Conservation (phyloP, 2,329 filamentous ascomycete genomes). For the Fusarium equiseti region DNA sequence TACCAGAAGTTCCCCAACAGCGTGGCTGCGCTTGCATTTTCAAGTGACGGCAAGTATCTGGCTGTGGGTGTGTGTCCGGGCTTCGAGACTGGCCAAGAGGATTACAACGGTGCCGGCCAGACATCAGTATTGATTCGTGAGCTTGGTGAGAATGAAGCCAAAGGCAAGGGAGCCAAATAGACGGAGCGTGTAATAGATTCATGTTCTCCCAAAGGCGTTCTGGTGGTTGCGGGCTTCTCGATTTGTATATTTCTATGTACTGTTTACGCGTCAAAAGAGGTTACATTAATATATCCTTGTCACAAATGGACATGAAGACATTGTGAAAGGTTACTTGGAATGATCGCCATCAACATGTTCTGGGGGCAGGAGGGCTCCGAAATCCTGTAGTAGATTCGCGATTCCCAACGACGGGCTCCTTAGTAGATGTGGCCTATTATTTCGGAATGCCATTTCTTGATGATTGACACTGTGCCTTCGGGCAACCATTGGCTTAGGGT, state of each 20-base stretch:
- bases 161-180: slow-evolving; percentile 82
- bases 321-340: not conserved
- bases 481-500: slow-evolving; percentile 28
- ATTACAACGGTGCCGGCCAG: slow-evolving; percentile 77
- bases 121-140: slow-evolving; percentile 86
- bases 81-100: slow-evolving; percentile 88
- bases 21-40: slow-evolving; percentile 83
- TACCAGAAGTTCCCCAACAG: slow-evolving; percentile 87
- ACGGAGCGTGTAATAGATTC: slow-evolving; percentile 16
- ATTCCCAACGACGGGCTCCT: slow-evolving; percentile 28
- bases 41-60: slow-evolving; percentile 79
- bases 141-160: slow-evolving; percentile 87
- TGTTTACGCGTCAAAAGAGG: slow-evolving; percentile 38
- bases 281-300: slow-evolving; percentile 52
- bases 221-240: slow-evolving; percentile 44
- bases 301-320: slow-evolving; percentile 31
- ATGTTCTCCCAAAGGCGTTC: slow-evolving; percentile 50
- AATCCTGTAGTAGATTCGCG: not conserved
- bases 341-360: not conserved
- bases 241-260: slow-evolving; percentile 43
- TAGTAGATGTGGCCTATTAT: not conserved
- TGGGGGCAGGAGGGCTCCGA: not conserved
- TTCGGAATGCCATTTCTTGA: not conserved
- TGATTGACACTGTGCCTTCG: not conserved
- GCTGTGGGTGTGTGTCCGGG: slow-evolving; percentile 87